phyloP scores from a whole-genome alignment of 352 stramenopile genomes.

The Globisporangium acanthophoron region DNA sequence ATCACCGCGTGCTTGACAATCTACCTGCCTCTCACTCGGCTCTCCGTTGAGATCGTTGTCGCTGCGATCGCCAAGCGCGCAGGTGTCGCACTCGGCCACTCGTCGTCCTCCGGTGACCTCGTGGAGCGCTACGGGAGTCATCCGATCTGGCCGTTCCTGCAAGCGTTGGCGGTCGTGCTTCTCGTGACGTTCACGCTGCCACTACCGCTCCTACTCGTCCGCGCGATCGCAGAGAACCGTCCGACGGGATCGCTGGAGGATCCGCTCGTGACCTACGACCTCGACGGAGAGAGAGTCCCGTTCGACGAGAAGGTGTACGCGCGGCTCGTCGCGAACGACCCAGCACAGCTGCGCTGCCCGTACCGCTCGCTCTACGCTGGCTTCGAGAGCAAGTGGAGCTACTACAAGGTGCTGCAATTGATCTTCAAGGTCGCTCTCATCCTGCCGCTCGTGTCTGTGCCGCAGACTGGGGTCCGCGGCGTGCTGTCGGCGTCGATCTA shows the following conservation, averaged over 20 bases:
- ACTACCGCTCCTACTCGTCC: conserved; percentile 16
- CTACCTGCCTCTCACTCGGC: too few relatives aligned
- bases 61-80: too few relatives aligned
- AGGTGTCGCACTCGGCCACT: too few relatives aligned
- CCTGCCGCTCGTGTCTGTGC: conserved; percentile 9
- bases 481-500: conserved; percentile 14
- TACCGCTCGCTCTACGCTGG: conserved; percentile 47
- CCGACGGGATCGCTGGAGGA: conserved; percentile 36
- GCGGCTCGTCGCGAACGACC: conserved; percentile 26
- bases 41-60: too few relatives aligned
- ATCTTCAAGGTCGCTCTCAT: conserved; percentile 37
- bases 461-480: too few relatives aligned
- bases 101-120: too few relatives aligned
- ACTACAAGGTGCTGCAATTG: conserved; percentile 49
- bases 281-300: conserved; percentile 31
- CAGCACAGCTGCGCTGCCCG: conserved; percentile 36
- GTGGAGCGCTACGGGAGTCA: too few relatives aligned
- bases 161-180: too few relatives aligned
- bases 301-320: conserved; percentile 46
- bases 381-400: conserved; percentile 42
- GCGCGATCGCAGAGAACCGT: conserved; percentile 29
- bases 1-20: conserved; percentile 24
- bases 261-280: conserved; percentile 30
- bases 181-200: too few relatives aligned
- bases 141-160: too few relatives aligned